Percentiles rank a stretch among this genome's conserved stretches.
Evolutionary conservation across 1,139 yeast genomes (phyloP).

Genomic region (Pneumocystis carinii): DNA sequence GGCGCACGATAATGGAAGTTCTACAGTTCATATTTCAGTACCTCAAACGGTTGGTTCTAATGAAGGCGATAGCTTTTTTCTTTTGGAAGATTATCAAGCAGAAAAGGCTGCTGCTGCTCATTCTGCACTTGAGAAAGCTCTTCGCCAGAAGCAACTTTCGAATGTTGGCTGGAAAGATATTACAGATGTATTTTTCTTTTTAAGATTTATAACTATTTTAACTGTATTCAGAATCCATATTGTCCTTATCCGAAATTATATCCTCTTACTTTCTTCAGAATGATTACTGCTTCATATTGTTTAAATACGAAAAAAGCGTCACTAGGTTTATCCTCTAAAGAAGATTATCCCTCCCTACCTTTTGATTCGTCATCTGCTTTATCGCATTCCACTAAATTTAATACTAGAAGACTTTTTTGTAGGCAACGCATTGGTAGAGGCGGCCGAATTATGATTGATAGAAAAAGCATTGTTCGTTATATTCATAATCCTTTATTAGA

Average conservation of each 20-base stretch:
- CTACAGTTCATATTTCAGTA: constrained; percentile 3
- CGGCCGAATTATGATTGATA: constrained; percentile 58
- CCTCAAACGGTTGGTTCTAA: constrained; percentile 5
- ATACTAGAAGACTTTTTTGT: constrained; percentile 30
- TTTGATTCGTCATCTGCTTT: constrained; percentile 17
- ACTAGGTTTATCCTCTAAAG: not conserved
- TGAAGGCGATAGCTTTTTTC: constrained; percentile 35
- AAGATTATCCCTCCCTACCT: constrained; percentile 17
- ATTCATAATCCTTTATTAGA: constrained; percentile 22
- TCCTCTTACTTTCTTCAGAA: constrained; percentile 23
- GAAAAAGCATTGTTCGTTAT: constrained; percentile 29
- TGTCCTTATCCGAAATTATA: constrained; percentile 56
- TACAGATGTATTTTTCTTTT: constrained; percentile 41
- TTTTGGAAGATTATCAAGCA: constrained; percentile 58
- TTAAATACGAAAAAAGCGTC: not conserved
- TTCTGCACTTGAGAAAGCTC: constrained; percentile 67
- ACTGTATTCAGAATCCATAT: constrained; percentile 64
- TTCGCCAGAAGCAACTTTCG: constrained; percentile 53
- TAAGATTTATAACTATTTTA: constrained; percentile 54
- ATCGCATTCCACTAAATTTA: constrained; percentile 10
- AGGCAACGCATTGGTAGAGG: constrained; percentile 66
- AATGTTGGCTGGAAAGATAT: constrained; percentile 68
- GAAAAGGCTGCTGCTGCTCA: constrained; percentile 69
- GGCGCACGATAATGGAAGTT: not conserved
- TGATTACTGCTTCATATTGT: constrained; percentile 3